Evolutionary conservation across 495 filamentous ascomycete genomes (phyloP).

Genomic region (Lepraria neglecta): DNA sequence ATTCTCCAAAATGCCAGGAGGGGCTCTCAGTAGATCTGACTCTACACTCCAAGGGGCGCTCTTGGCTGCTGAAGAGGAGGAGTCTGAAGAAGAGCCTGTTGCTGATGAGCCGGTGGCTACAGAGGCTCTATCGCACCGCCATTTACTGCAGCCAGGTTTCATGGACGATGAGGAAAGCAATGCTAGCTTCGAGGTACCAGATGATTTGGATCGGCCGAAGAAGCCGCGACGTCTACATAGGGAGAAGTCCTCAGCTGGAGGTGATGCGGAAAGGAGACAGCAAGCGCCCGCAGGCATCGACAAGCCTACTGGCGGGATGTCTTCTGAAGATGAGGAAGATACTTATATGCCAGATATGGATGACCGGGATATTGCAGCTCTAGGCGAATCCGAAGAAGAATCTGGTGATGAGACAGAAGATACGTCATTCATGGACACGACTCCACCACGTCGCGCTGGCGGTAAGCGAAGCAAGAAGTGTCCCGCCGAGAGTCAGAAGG

Average conservation of each 20-base stretch:
- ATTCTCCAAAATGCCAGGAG: conserved; percentile 65
- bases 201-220: conserved; percentile 26
- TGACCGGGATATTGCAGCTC: conserved; percentile 26
- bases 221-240: conserved; percentile 41
- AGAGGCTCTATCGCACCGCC: conserved; percentile 60
- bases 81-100: conserved; percentile 41
- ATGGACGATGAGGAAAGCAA: conserved; percentile 45
- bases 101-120: conserved; percentile 34
- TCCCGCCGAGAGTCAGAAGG: conserved; percentile 39
- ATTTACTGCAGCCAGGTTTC: conserved; percentile 76
- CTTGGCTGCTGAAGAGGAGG: conserved; percentile 65
- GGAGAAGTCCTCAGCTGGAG: background rate
- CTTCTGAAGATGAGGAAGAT: conserved; percentile 42
- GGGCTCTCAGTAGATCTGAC: conserved; percentile 46
- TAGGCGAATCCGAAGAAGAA: conserved; percentile 18
- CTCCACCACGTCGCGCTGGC: conserved; percentile 27
- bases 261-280: background rate
- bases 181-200: conserved; percentile 24
- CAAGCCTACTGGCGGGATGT: conserved; percentile 28
- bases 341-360: conserved; percentile 38
- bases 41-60: conserved; percentile 65
- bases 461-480: conserved; percentile 39
- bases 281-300: background rate
- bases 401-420: conserved; percentile 32
- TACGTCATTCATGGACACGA: conserved; percentile 20